Base-by-base conservation (phyloP, 1,139 yeast genomes). In the Candida sanyaensis region DNA sequence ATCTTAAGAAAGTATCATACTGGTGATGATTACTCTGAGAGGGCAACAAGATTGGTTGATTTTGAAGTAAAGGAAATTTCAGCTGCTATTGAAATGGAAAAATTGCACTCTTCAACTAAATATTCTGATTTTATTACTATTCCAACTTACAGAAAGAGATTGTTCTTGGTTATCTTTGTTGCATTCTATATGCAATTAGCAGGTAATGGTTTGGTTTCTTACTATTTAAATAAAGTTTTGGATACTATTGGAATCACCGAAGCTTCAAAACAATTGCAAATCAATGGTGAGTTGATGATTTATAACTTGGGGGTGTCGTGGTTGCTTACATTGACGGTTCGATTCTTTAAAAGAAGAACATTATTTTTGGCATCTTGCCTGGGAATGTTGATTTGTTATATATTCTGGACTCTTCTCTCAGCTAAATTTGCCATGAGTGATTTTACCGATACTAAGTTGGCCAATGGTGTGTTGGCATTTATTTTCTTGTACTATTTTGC, bases 201-300 rank as follows among this genome's bases (percentile, higher is more conserved):
- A 33, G 83, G 83, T 56, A 78, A 77, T 52, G 81, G 80, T 45
- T 66, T 79, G 45, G 79, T 78, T 23, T 74, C 81, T 0, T 78
- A 78, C 64, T 79, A 79, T 59, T 63, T 80, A 53, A 71, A 69
- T 45, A 69, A 69, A 51, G 82, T 79, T 26, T 67, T 79, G 56
- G 62, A 68, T 50, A 71, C 80, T 9, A 75, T 78, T 56, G 83
- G 83, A 47, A 73, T 77, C 53, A 77, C 77, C 29, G 68, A 66
- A 7, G 62, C 71, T 11, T 59, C 63, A n/a, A 62, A 61, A 51
- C 81, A 79, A 61, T 67, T 78, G 50, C 60, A 73, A 48, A 75
- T 78, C 53, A 79, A 78, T 56, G 81, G 75, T 26, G 65, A 68
- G 43, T 64, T 75, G 53, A 73, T 69, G 71, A 64, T 73, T 45